Evolutionary conservation across 2,329 filamentous ascomycete species (phyloP).

Genomic region (Emergomyces pasteurianus): DNA sequence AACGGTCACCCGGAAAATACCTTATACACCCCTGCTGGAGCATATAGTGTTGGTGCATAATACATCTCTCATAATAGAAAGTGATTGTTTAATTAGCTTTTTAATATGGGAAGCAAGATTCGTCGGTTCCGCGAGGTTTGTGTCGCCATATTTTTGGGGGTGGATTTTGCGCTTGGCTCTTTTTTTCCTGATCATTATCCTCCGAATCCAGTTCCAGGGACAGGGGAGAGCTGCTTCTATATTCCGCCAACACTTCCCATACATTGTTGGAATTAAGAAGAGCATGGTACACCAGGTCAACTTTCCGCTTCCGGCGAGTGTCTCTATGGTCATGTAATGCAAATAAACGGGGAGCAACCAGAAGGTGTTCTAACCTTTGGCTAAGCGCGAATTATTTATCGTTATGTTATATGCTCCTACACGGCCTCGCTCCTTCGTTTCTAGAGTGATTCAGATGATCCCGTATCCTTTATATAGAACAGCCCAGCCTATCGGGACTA

Average conservation of each 20-base stretch:
- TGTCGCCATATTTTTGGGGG: neutral
- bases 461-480: constrained; percentile 44
- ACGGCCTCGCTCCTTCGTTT: too few relatives aligned
- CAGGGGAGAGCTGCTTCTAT: neutral
- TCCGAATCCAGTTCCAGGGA: neutral
- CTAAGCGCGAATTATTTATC: neutral
- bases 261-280: neutral
- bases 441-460: constrained; percentile 23
- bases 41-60: neutral
- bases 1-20: neutral
- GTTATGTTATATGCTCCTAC: neutral
- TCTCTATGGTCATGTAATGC: neutral
- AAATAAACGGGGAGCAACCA: neutral
- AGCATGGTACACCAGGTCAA: neutral
- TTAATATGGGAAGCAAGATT: neutral
- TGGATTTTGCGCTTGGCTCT: neutral
- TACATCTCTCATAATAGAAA: neutral
- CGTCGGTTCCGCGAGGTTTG: neutral
- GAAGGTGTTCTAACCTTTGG: neutral
- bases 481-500: constrained; percentile 40
- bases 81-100: neutral
- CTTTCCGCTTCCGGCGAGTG: neutral
- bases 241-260: neutral
- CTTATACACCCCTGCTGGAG: neutral
- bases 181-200: neutral